Evolutionary conservation across 306 rosid genomes (phyloP), one percentile per base, ranked within the genome.

Genomic region (Ziziphus jujuba): DNA sequence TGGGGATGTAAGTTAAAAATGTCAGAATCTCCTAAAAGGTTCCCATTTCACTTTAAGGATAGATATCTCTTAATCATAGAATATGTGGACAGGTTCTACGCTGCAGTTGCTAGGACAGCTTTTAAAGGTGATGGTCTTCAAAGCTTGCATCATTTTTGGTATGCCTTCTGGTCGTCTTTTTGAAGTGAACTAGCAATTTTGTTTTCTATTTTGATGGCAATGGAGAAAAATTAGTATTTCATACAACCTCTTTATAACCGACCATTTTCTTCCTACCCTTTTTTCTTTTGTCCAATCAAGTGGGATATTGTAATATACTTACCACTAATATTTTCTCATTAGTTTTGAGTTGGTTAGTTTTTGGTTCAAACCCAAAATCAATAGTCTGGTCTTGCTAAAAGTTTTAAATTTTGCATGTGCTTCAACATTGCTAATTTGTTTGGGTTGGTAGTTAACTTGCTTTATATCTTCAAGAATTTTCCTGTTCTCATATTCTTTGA

Each of bases 141-240:
- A 76, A 93, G 96, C 76, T 86, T 93, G 71, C 98, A 93, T 84
- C 89, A 88, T 77, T 93, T 93, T 83, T 90, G 98, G 98, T 93
- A 90, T 66, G 81, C 63, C 48, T 38, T 72, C 34, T 38, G 57
- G 78, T 70, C 52, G 20, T 75, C 2, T 16, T 38, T 48, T 12
- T 28, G n/a, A 56, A 56, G 3, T 25, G 16, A 31, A n/a, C n/a
- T n/a, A n/a, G n/a, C n/a, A n/a, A n/a, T n/a, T n/a, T n/a, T n/a
- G n/a, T n/a, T n/a, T n/a, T n/a, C n/a, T n/a, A n/a, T n/a, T n/a
- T n/a, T n/a, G n/a, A n/a, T n/a, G n/a, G n/a, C n/a, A n/a, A n/a
- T n/a, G n/a, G n/a, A n/a, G n/a, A 31, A 56, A 55, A 10, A 10
- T 9, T 2, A 45, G 8, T 45, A 4, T 10, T 15, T 2, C 16